These are phyloP conservation scores for Phaeosphaeria sp. DNA, from an alignment of 2,329 filamentous ascomycete genomes.

Conservation along the genomic window DNA sequence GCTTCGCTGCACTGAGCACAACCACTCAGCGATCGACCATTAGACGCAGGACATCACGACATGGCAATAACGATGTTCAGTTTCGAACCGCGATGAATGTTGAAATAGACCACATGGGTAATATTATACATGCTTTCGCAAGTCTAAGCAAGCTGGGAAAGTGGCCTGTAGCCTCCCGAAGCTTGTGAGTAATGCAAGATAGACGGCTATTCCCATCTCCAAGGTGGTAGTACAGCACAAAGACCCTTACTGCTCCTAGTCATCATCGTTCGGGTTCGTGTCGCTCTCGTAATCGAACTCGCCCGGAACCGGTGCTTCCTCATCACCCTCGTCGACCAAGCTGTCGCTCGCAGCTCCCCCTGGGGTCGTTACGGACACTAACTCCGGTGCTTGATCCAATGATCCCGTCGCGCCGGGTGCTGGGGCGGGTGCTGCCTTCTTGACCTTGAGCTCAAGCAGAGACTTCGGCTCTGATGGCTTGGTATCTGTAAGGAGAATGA, in stretches of 20 bases:
- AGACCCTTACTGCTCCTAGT: conserved; percentile 24
- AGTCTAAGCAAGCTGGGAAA: conserved; percentile 37
- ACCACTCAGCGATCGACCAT: conserved; percentile 3
- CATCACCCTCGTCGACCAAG: conserved; percentile 83
- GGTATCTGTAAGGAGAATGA: conserved; percentile 88
- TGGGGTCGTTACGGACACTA: conserved; percentile 73
- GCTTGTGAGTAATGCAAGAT: conserved; percentile 30
- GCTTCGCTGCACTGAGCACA: background rate
- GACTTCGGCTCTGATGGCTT: conserved; percentile 78
- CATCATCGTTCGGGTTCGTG: conserved; percentile 56
- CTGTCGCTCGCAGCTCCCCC: conserved; percentile 68
- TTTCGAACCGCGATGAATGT: conserved; percentile 8
- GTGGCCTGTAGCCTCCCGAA: conserved; percentile 33
- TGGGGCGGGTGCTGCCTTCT: conserved; percentile 67
- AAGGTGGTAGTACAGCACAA: conserved; percentile 35
- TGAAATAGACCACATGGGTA: conserved; percentile 19
- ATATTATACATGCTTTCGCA: conserved; percentile 37
- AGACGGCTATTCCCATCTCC: conserved; percentile 15
- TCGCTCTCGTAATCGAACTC: conserved; percentile 84
- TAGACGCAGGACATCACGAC: conserved; percentile 1
- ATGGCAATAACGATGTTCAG: background rate
- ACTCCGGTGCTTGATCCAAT: conserved; percentile 43
- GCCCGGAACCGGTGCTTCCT: conserved; percentile 72
- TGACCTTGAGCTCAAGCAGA: conserved; percentile 89
- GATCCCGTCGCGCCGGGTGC: conserved; percentile 52